A percentile compares a stretch with the other conserved stretches of the same genome.
phyloP scores from a whole-genome alignment of 2,329 filamentous ascomycete species.

The Exophiala bonariae region DNA sequence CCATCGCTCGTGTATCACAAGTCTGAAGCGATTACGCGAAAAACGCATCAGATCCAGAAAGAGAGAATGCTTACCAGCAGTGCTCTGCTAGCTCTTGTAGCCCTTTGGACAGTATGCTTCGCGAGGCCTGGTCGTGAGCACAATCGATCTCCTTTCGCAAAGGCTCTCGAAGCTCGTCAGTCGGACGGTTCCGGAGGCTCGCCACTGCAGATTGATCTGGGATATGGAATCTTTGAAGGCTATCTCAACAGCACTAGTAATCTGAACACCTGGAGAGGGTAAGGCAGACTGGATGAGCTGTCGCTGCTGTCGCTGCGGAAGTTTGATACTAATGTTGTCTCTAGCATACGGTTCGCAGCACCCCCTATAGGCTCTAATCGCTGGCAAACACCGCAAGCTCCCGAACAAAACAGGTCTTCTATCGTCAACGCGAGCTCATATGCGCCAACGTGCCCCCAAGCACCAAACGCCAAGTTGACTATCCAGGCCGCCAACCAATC shows the following conservation, averaged over 20 bases:
- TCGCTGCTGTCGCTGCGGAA: too few relatives aligned
- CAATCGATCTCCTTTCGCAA: slow-evolving; percentile 10
- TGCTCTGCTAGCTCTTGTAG: too few relatives aligned
- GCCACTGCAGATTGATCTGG: slow-evolving; percentile 41
- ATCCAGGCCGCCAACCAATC: slow-evolving; percentile 16
- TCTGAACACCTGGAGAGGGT: slow-evolving; percentile 51
- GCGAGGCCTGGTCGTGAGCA: too few relatives aligned
- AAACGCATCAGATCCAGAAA: too few relatives aligned
- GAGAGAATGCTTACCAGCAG: too few relatives aligned
- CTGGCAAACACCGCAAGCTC: slow-evolving; percentile 36
- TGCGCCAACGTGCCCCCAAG: slow-evolving; percentile 36
- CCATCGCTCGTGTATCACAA: too few relatives aligned
- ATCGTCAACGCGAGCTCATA: slow-evolving; percentile 31
- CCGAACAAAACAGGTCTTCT: slow-evolving; percentile 27
- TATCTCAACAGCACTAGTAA: slow-evolving; percentile 38
- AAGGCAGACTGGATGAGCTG: slow-evolving; percentile 18
- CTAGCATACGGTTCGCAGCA: slow-evolving; percentile 40
- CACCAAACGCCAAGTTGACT: slow-evolving; percentile 22
- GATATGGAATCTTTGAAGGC: slow-evolving; percentile 49
- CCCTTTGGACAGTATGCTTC: too few relatives aligned
- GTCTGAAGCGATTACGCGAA: too few relatives aligned
- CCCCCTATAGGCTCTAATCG: slow-evolving; percentile 34
- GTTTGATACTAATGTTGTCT: too few relatives aligned
- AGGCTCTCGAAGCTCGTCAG: slow-evolving; percentile 9
- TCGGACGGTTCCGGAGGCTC: slow-evolving; percentile 1